These are phyloP conservation scores for Syzygium jambos DNA, from an alignment of 345 rosid species.

Conservation along the genomic window DNA sequence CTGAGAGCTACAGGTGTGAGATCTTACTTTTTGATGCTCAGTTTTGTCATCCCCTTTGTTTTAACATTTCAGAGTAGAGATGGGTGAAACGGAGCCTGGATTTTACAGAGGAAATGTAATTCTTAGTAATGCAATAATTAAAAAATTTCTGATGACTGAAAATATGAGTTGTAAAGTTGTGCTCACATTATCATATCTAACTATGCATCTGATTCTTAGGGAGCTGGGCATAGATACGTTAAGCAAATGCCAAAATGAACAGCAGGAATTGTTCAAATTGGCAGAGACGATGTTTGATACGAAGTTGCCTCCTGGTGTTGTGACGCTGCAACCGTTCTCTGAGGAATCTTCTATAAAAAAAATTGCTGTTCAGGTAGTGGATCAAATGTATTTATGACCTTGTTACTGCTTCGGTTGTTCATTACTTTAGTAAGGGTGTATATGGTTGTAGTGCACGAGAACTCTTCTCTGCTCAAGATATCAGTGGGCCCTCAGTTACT, in stretches of 20 bases:
- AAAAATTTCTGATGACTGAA: background rate
- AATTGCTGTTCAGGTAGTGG: conserved; percentile 55
- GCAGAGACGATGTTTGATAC: conserved; percentile 89
- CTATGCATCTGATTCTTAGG: conserved; percentile 20
- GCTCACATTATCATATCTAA: background rate
- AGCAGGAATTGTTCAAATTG: conserved; percentile 58
- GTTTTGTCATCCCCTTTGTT: background rate
- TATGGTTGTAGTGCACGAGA: background rate
- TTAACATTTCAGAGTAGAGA: background rate
- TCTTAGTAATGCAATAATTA: background rate
- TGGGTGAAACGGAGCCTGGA: background rate
- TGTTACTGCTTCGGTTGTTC: background rate
- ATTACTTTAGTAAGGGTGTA: background rate
- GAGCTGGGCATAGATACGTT: conserved; percentile 74
- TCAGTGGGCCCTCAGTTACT: background rate
- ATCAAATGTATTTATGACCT: background rate
- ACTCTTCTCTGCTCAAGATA: background rate
- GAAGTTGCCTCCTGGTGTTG: conserved; percentile 75
- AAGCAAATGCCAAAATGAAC: conserved; percentile 53
- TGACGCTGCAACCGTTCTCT: conserved; percentile 73
- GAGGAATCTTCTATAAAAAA: conserved; percentile 78
- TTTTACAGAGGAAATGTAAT: background rate
- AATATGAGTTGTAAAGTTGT: background rate
- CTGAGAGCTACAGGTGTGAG: conserved; percentile 68
- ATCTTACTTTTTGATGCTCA: background rate